Evolutionary conservation across 805 yeast genomes (phyloP).

Genomic region (Candida maris): DNA sequence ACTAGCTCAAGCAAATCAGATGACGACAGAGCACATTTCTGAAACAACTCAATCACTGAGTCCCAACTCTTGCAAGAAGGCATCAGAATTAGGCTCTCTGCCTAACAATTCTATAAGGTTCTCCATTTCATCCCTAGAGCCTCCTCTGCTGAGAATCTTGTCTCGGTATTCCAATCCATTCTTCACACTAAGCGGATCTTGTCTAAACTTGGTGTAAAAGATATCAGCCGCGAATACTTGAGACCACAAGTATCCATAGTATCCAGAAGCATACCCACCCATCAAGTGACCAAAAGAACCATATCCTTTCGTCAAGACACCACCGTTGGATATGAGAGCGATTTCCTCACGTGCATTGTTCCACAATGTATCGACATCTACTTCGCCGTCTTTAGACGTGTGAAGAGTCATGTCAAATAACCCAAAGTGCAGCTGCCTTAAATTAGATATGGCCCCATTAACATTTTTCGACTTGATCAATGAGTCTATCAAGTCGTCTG

Average conservation of each 20-base stretch:
- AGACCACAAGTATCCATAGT: constrained; percentile 85
- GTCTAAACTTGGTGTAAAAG: constrained; percentile 64
- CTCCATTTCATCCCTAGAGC: constrained; percentile 65
- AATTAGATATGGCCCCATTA: constrained; percentile 65
- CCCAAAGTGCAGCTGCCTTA: constrained; percentile 78
- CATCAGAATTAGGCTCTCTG: constrained; percentile 68
- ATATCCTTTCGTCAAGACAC: constrained; percentile 57
- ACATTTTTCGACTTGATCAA: constrained; percentile 67
- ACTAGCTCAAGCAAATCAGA: no score
- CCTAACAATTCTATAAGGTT: constrained; percentile 65
- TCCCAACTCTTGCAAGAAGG: constrained; percentile 69
- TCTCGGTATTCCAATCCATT: constrained; percentile 70
- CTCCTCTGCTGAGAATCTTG: constrained; percentile 66
- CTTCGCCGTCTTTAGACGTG: constrained; percentile 40
- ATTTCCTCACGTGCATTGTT: constrained; percentile 62
- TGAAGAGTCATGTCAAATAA: constrained; percentile 74
- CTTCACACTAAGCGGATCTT: constrained; percentile 59
- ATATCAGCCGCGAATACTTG: constrained; percentile 84
- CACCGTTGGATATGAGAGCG: constrained; percentile 54
- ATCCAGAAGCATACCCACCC: constrained; percentile 84
- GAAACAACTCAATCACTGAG: constrained; percentile 23
- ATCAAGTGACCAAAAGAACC: constrained; percentile 78
- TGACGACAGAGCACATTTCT: no score
- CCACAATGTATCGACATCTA: constrained; percentile 60
- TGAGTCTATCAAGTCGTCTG: constrained; percentile 53